These are phyloP conservation scores for Royoungia palumana DNA, from an alignment of 768 basidiomycete genomes.

Conservation along the genomic window DNA sequence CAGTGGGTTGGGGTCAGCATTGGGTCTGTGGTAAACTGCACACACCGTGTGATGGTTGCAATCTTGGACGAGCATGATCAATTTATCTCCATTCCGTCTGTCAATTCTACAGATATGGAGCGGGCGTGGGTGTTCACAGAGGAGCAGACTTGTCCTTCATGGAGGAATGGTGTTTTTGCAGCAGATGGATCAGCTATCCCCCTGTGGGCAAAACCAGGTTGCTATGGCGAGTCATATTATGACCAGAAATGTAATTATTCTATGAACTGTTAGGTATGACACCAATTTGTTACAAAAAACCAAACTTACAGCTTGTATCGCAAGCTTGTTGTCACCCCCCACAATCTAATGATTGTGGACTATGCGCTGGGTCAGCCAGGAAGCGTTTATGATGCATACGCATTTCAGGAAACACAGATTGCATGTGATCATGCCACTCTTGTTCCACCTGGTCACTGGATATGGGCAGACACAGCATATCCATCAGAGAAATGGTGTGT, in stretches of 20 bases:
- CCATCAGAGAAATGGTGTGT: no score
- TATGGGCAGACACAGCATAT: no score
- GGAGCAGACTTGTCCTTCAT: not conserved
- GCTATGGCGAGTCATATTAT: constrained; percentile 12
- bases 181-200: not conserved
- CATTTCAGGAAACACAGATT: not conserved
- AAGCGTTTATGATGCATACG: not conserved
- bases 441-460: no score
- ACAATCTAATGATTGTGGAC: not conserved
- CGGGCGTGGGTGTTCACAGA: no score
- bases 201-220: constrained; percentile 1
- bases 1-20: constrained; percentile 9
- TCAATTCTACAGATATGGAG: no score
- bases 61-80: not conserved
- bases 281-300: no score
- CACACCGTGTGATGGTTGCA: not conserved
- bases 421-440: not conserved
- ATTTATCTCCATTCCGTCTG: not conserved
- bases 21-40: constrained; percentile 2
- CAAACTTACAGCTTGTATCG: no score
- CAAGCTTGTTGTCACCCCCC: not conserved
- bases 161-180: not conserved
- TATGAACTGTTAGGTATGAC: constrained; percentile 16
- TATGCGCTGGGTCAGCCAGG: not conserved
- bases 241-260: constrained; percentile 20